phyloP scores from a whole-genome alignment of 2,329 filamentous ascomycete genomes.

The Grosmannia serpens region DNA sequence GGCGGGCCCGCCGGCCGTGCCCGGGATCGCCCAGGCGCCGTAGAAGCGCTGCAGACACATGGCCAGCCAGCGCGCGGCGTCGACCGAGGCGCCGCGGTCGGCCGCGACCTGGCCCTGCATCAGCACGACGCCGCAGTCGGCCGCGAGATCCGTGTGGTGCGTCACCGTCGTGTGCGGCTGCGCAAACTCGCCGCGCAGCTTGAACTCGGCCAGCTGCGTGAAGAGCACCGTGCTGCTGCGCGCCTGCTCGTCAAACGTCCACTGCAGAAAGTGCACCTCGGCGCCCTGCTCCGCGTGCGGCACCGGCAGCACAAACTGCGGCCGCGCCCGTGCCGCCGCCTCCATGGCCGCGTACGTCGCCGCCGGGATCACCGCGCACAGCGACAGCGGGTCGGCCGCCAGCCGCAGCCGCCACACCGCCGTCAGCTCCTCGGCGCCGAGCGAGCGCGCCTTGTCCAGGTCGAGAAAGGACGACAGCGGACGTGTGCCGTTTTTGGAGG shows the following conservation, averaged over 20 bases:
- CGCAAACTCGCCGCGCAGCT: conserved; percentile 78
- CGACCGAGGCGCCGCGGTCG: conserved; percentile 61
- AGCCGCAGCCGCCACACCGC: conserved; percentile 85
- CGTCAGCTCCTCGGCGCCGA: conserved; percentile 74
- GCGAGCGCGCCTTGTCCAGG: conserved; percentile 59
- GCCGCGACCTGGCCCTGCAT: conserved; percentile 75
- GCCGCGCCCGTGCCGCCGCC: conserved; percentile 58
- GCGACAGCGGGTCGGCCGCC: conserved; percentile 55
- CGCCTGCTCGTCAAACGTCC: conserved; percentile 60
- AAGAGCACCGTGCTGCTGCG: conserved; percentile 63
- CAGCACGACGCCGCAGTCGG: conserved; percentile 66
- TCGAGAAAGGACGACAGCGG: conserved; percentile 52
- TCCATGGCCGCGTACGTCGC: conserved; percentile 65
- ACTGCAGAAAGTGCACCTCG: conserved; percentile 94
- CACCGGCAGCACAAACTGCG: conserved; percentile 84
- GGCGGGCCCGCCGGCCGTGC: conserved; percentile 19
- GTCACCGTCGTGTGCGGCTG: conserved; percentile 90
- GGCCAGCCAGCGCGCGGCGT: conserved; percentile 80
- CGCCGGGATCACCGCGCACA: conserved; percentile 75
- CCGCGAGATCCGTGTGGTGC: conserved; percentile 72
- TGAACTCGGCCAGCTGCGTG: conserved; percentile 88
- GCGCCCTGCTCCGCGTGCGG: conserved; percentile 58
- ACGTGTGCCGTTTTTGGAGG: conserved; percentile 20
- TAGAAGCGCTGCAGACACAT: conserved; percentile 96
- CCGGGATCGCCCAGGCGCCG: conserved; percentile 42